Evolutionary conservation across 2,329 filamentous ascomycete genomes (phyloP).

Genomic region (Xylaria polymorpha): DNA sequence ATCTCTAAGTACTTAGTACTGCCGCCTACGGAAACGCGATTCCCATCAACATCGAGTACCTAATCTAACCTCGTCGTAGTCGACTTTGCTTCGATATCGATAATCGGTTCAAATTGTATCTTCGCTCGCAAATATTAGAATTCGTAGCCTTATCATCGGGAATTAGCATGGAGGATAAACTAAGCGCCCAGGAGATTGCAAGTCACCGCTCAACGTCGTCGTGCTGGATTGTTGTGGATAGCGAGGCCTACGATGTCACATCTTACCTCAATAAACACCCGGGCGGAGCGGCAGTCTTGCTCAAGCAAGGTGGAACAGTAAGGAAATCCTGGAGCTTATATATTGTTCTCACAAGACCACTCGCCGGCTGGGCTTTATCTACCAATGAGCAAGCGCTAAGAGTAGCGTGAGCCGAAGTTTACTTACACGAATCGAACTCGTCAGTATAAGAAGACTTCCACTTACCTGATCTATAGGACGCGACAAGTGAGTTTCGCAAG

Average conservation of each 20-base stretch:
- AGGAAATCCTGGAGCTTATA: conserved; percentile 23
- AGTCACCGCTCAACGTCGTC: conserved; percentile 51
- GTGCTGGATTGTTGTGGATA: conserved; percentile 54
- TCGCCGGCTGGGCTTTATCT: not conserved
- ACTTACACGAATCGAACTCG: not conserved
- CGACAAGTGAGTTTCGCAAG: conserved; percentile 49
- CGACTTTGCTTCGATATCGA: not conserved
- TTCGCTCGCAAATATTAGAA: not conserved
- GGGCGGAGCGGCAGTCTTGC: conserved; percentile 48
- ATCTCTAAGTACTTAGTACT: no score
- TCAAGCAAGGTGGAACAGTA: conserved; percentile 49
- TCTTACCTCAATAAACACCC: conserved; percentile 51
- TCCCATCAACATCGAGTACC: not conserved
- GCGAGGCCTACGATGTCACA: conserved; percentile 54
- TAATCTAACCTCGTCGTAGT: no score
- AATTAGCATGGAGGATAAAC: conserved; percentile 29
- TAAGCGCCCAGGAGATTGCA: conserved; percentile 51
- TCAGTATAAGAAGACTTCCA: no score
- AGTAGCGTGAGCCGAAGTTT: not conserved
- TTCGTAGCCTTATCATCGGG: not conserved
- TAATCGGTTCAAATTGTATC: not conserved
- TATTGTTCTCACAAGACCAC: not conserved
- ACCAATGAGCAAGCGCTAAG: not conserved
- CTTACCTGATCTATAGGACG: conserved; percentile 45
- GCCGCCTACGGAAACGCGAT: not conserved